phyloP scores from a whole-genome alignment of 345 rosid species.

The Populus ilicifolia region DNA sequence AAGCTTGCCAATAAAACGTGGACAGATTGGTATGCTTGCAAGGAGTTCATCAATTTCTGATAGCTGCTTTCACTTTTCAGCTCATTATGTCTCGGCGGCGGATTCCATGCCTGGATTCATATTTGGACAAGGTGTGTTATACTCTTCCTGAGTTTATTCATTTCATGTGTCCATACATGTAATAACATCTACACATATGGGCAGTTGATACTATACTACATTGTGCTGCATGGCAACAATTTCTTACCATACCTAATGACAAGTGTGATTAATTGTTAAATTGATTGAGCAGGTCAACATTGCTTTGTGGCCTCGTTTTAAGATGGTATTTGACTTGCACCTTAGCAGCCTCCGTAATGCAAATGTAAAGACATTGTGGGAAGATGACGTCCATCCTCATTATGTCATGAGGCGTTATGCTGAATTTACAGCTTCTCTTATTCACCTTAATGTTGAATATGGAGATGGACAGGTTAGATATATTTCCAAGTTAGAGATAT shows the following conservation, averaged over 20 bases:
- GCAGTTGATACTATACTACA: background rate
- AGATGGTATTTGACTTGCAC: constrained; percentile 91
- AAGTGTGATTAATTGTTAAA: constrained; percentile 8
- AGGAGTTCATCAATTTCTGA: constrained; percentile 1
- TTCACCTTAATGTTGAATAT: constrained; percentile 88
- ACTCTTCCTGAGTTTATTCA: constrained; percentile 1
- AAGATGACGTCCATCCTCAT: constrained; percentile 97
- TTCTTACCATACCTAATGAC: background rate
- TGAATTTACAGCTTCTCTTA: constrained; percentile 94
- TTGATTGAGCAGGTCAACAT: constrained; percentile 76
- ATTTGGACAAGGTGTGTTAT: constrained; percentile 79
- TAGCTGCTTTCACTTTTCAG: constrained; percentile 35
- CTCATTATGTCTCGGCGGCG: constrained; percentile 90
- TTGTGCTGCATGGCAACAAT: background rate
- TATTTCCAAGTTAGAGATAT: constrained; percentile 1
- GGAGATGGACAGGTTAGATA: constrained; percentile 90
- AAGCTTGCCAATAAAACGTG: too few species aligned
- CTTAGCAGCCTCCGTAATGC: constrained; percentile 90
- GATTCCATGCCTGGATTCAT: constrained; percentile 96
- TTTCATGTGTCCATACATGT: too few species aligned
- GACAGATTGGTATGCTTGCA: background rate
- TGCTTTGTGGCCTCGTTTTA: constrained; percentile 95
- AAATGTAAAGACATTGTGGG: constrained; percentile 82
- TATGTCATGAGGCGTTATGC: constrained; percentile 99
- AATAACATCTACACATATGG: too few species aligned